Conservation (phyloP, 164 flowering plant genomes). For the Vitis riparia region DNA sequence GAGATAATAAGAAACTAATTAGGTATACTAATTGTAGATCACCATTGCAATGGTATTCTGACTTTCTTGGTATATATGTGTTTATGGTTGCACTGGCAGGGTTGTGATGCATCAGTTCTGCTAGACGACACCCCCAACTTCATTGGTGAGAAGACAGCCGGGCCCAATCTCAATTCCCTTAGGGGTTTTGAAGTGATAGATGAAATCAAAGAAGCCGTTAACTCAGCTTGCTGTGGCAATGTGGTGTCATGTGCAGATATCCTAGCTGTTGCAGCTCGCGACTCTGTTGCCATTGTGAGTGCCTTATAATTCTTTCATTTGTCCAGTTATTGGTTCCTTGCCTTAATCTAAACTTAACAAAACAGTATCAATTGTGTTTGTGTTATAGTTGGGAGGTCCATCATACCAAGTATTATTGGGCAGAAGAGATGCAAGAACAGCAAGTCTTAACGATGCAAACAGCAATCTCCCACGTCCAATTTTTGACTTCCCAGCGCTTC, state of each 20-base stretch:
- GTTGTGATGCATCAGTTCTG: constrained; percentile 62
- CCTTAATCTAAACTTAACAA: too few relatives aligned
- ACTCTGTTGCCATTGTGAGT: constrained; percentile 25
- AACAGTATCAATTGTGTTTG: not conserved
- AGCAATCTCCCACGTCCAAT: constrained; percentile 27
- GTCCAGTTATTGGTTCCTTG: too few relatives aligned
- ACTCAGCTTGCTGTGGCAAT: constrained; percentile 27
- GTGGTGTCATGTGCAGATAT: constrained; percentile 62
- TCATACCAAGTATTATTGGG: constrained; percentile 29
- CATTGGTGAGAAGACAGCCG: constrained; percentile 42
- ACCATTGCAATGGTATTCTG: too few relatives aligned
- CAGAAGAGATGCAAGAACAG: constrained; percentile 32
- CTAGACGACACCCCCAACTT: constrained; percentile 36
- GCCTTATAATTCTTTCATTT: not conserved
- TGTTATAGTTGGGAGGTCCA: constrained; percentile 36
- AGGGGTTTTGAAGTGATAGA: constrained; percentile 50
- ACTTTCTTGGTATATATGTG: not conserved
- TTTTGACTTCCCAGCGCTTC: constrained; percentile 21
- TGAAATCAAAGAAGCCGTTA: constrained; percentile 35
- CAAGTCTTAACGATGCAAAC: constrained; percentile 28
- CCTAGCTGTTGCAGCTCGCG: constrained; percentile 47
- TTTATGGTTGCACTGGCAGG: constrained; percentile 27
- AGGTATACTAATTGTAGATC: constrained; percentile 2
- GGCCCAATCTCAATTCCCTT: constrained; percentile 30
- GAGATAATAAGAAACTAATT: too few relatives aligned